Percentiles rank a stretch among this genome's conserved stretches.
phyloP scores from a whole-genome alignment of 305 asterid species.

The Solanum aculeatissimum region DNA sequence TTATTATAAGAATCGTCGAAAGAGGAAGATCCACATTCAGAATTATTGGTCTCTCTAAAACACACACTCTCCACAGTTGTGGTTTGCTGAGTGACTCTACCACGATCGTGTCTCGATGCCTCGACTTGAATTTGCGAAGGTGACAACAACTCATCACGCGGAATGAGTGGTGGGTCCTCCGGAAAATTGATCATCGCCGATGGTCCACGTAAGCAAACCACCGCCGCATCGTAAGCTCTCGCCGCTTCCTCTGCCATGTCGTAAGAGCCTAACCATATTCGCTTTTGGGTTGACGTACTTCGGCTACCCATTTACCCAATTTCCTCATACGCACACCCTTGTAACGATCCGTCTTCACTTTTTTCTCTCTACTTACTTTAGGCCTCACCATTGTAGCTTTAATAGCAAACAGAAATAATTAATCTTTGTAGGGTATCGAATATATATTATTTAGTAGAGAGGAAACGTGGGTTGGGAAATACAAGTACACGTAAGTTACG shows the following conservation, averaged over 20 bases:
- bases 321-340: conserved; percentile 54
- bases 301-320: conserved; percentile 68
- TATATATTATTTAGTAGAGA: neutral
- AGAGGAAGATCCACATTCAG: neutral
- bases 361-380: conserved; percentile 3
- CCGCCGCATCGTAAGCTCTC: conserved; percentile 57
- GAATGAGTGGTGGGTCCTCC: conserved; percentile 23
- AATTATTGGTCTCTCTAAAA: neutral
- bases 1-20: no score
- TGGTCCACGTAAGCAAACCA: conserved; percentile 35
- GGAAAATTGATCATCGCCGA: conserved; percentile 42
- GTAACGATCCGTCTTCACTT: conserved; percentile 17
- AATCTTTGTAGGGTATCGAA: neutral
- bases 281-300: conserved; percentile 55
- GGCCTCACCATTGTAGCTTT: conserved; percentile 26
- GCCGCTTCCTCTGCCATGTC: conserved; percentile 49
- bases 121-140: conserved; percentile 46
- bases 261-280: conserved; percentile 55
- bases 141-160: conserved; percentile 14
- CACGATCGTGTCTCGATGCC: conserved; percentile 41
- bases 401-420: neutral
- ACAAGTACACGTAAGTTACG: neutral
- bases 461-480: neutral
- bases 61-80: neutral
- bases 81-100: neutral